Evolutionary conservation across 2,329 filamentous ascomycete species (phyloP), one percentile per base, ranked within the genome.

Genomic region (Camillea tinctor): DNA sequence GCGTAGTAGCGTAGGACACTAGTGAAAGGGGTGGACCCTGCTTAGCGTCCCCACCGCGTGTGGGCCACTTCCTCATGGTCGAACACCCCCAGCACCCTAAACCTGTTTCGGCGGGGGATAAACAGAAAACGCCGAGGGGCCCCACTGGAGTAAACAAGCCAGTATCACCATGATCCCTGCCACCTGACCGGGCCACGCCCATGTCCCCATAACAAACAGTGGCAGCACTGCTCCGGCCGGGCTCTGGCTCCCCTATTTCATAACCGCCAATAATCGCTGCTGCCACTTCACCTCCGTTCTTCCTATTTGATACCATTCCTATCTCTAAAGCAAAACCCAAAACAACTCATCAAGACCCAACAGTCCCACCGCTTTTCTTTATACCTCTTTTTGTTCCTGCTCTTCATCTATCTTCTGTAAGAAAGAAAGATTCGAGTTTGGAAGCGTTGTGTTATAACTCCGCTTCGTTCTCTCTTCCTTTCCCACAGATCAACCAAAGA

Each of bases 301-400:
- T 69, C 67, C 60, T 62, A 65, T 68, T 69, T 65, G 65, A 68
- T 68, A 64, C 61, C n/a, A 48, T 61, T 63, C 59, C 60, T 61
- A 60, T 26, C 23, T 55, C 21, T 54, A 57, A 63, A 56, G 61
- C 64, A 62, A 59, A 58, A 62, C 59, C 63, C 64, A 67, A n/a
- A n/a, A 66, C 59, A 62, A 52, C 59, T 62, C 57, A 71, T 70
- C 68, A 66, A 71, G 69, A 72, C 62, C 69, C 66, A 68, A 71
- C 66, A 67, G 66, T 64, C 65, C 61, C 61, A 64, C 68, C 70
- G 70, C 69, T 72, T 72, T 76, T 75, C 73, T 68, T n/a, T 62
- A 72, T 68, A 62, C 64, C 58, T 76, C 75, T 79, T 77, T 79
- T 81, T 82, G n/a, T n/a, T n/a, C n/a, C 81, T 79, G 80, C 80